phyloP scores from a whole-genome alignment of 139 green algal genomes.

The Chlorella vulgaris region DNA sequence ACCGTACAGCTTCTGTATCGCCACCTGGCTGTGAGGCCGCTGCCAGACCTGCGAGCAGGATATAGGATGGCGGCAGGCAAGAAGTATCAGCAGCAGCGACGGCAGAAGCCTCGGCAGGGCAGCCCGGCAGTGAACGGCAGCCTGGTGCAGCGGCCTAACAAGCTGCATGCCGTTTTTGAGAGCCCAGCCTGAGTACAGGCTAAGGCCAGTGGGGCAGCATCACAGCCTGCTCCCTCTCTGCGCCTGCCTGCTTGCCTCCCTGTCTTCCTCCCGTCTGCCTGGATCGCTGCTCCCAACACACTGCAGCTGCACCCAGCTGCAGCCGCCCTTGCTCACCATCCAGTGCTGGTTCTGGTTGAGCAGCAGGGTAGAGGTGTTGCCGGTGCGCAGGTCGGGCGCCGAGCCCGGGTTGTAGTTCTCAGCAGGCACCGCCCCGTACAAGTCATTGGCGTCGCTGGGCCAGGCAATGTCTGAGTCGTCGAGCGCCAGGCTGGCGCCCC shows the following conservation, averaged over 20 bases:
- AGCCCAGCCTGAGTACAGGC: background rate
- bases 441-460: conserved; percentile 61
- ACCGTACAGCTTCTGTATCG: conserved; percentile 78
- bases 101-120: no score
- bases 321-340: conserved; percentile 56
- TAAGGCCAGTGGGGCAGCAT: no score
- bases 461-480: conserved; percentile 74
- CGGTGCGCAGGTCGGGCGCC: conserved; percentile 54
- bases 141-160: no score
- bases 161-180: background rate
- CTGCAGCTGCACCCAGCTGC: background rate
- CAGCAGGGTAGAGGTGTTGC: conserved; percentile 50
- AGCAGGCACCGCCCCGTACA: conserved; percentile 70
- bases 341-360: conserved; percentile 88
- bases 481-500: conserved; percentile 24
- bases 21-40: conserved; percentile 71
- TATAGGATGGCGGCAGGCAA: no score
- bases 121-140: no score
- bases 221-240: no score
- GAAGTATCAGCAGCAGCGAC: no score
- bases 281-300: background rate
- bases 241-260: no score
- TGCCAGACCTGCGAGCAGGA: conserved; percentile 81
- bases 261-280: background rate
- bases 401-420: conserved; percentile 74